These are phyloP conservation scores for Arthroderma uncinatum DNA, from an alignment of 2,329 filamentous ascomycete species.

Conservation along the genomic window DNA sequence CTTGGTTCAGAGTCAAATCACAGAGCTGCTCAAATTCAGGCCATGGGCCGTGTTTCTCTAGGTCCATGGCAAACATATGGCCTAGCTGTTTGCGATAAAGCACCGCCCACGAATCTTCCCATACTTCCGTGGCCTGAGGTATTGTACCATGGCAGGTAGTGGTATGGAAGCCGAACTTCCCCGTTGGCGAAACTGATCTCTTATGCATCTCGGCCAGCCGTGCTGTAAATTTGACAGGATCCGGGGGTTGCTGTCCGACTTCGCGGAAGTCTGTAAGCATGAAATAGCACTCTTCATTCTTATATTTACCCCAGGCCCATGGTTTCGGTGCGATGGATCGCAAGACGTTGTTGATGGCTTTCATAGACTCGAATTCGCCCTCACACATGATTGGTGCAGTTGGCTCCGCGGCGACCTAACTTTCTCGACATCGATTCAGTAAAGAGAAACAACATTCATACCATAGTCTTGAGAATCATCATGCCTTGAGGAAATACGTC, in stretches of 20 bases:
- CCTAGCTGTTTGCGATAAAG: conserved; percentile 17
- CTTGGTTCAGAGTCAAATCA: conserved; percentile 17
- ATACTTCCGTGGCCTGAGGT: conserved; percentile 12
- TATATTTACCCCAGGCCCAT: conserved; percentile 14
- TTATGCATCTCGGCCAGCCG: conserved; percentile 18
- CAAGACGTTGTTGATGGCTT: conserved; percentile 11
- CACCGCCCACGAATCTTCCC: conserved; percentile 17
- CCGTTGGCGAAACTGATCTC: conserved; percentile 17
- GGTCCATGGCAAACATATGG: conserved; percentile 7
- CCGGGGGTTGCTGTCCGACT: conserved; percentile 15
- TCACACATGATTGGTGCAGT: conserved; percentile 7
- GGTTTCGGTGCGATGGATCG: conserved; percentile 13
- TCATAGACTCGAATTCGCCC: conserved; percentile 17
- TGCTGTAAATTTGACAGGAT: conserved; percentile 13
- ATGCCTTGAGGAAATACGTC: conserved; percentile 12
- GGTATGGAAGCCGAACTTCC: conserved; percentile 23
- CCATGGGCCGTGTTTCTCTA: neutral
- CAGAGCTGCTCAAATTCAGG: conserved; percentile 10
- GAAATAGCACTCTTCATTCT: conserved; percentile 14
- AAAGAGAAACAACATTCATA: neutral
- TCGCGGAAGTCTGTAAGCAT: conserved; percentile 17
- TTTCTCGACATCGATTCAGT: neutral
- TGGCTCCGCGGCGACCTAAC: neutral
- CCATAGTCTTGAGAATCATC: neutral
- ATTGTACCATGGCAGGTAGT: conserved; percentile 17